A percentile compares a stretch with the other conserved stretches of the same genome.
Conservation (phyloP, 805 yeast genomes). For the Candida ponderosae region DNA sequence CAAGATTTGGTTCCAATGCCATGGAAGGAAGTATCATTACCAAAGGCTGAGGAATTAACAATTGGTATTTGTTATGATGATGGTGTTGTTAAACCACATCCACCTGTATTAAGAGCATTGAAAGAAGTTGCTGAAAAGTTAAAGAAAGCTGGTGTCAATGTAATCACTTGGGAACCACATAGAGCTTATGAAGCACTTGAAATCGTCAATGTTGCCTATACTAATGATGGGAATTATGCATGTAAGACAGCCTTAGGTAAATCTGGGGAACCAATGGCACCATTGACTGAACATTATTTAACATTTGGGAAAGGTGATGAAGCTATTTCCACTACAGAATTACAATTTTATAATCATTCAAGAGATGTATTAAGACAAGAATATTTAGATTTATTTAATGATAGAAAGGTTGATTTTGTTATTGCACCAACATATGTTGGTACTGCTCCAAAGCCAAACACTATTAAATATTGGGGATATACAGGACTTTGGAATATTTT, state of each 20-base stretch:
- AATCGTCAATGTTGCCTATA: slow-evolving; percentile 44
- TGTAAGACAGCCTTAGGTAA: slow-evolving; percentile 41
- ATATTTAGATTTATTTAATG: slow-evolving; percentile 41
- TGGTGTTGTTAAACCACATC: slow-evolving; percentile 52
- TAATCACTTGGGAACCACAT: slow-evolving; percentile 47
- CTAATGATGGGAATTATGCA: slow-evolving; percentile 55
- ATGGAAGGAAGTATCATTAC: slow-evolving; percentile 25
- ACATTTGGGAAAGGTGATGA: slow-evolving; percentile 47
- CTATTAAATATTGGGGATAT: slow-evolving; percentile 66
- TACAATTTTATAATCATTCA: slow-evolving; percentile 42
- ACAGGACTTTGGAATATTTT: slow-evolving; percentile 59
- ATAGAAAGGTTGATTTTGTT: slow-evolving; percentile 50
- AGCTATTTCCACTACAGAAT: slow-evolving; percentile 37
- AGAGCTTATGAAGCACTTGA: slow-evolving; percentile 47
- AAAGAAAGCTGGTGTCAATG: slow-evolving; percentile 44
- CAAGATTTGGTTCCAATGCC: slow-evolving; percentile 21
- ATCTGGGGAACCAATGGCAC: slow-evolving; percentile 60
- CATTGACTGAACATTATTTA: slow-evolving; percentile 54
- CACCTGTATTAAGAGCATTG: slow-evolving; percentile 49
- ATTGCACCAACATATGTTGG: slow-evolving; percentile 56
- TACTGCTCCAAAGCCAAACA: slow-evolving; percentile 54
- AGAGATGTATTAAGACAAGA: slow-evolving; percentile 49
- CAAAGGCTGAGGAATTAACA: slow-evolving; percentile 32
- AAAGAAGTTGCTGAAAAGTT: slow-evolving; percentile 43
- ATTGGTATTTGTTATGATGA: slow-evolving; percentile 54